Conservation (phyloP, 106 monocot species). For the Chionographis japonica region DNA sequence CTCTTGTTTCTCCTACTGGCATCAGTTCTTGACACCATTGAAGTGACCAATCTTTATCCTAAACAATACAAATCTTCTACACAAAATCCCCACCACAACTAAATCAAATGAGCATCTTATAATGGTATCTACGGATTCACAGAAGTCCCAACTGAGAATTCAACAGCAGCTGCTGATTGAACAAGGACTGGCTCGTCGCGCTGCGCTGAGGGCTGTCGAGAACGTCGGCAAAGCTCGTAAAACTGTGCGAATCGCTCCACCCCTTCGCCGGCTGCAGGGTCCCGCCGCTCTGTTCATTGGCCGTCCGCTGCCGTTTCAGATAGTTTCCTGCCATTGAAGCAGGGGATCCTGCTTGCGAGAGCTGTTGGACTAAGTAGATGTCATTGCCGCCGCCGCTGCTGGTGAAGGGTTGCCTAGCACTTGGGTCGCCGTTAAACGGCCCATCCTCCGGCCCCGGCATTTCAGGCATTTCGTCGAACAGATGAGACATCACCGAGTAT, state of each 20-base stretch:
- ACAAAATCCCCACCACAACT: not conserved
- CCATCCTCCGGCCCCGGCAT: constrained; percentile 9
- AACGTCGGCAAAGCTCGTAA: constrained; percentile 10
- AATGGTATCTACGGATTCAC: constrained; percentile 5
- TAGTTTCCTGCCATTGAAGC: constrained; percentile 5
- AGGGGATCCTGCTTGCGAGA: constrained; percentile 13
- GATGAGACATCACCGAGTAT: constrained; percentile 22
- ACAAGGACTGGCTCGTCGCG: constrained; percentile 21
- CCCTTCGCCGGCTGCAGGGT: constrained; percentile 13
- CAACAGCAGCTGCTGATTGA: constrained; percentile 24
- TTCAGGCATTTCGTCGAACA: constrained; percentile 35
- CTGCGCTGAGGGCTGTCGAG: constrained; percentile 17
- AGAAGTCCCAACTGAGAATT: constrained; percentile 27
- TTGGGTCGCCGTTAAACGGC: constrained; percentile 5
- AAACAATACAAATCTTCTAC: not conserved
- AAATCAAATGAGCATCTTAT: not conserved
- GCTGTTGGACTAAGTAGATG: constrained; percentile 17
- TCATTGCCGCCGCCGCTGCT: not conserved
- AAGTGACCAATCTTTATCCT: no score
- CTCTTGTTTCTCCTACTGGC: no score
- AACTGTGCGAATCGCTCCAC: constrained; percentile 7
- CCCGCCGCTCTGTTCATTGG: constrained; percentile 9
- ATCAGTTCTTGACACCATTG: no score
- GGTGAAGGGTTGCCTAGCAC: constrained; percentile 5
- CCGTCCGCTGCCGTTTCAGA: constrained; percentile 20